Base-by-base conservation (phyloP, 306 rosid genomes). In the Cicer cuneatum region DNA sequence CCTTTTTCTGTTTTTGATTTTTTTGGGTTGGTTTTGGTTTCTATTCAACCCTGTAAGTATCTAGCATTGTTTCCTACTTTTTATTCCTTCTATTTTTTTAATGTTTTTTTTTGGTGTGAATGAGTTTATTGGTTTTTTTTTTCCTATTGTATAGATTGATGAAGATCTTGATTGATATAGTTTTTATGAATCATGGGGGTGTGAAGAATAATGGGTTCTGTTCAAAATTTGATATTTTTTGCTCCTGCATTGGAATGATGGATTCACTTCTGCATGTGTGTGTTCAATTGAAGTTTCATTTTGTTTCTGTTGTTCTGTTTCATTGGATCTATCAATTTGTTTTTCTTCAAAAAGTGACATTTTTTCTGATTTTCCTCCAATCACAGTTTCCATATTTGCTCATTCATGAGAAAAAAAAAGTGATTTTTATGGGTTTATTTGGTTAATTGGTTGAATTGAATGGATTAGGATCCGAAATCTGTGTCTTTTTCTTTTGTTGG, bases 1-100 rank as follows among this genome's bases (percentile, higher is more conserved):
- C 72, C 38, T 39, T 59, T 65, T 83, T 64, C 85, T 60, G 35
- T 49, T 39, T 39, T 3, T 11, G 4, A 5, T 18, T 24, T 39
- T 47, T 63, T 43, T 8, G 48, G 48, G 40, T 68, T 38, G 21
- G 66, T 70, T 78, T 80, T 71, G 58, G 88, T 83, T 79, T 87
- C 85, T 87, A 81, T 88, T 91, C 89, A 84, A 81, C 73, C 89
- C 59, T 69, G 85, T 83, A 81, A 73, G 83, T 81, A 68, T 74
- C 69, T 45, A 54, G 74, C 79, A 56, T 72, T 70, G 63, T 16
- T 56, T 47, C 38, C 40, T 16, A 63, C 16, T 12, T 2, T 21
- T 38, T 56, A 7, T 21, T 51, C 10, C 7, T 41, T 11, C 7
- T 7, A 1, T 48, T n/a, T 40, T n/a, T 8, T 38, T 49, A 12